Base-by-base conservation (phyloP, 108 stramenopile species). In the Fistulifera pelliculosa region DNA sequence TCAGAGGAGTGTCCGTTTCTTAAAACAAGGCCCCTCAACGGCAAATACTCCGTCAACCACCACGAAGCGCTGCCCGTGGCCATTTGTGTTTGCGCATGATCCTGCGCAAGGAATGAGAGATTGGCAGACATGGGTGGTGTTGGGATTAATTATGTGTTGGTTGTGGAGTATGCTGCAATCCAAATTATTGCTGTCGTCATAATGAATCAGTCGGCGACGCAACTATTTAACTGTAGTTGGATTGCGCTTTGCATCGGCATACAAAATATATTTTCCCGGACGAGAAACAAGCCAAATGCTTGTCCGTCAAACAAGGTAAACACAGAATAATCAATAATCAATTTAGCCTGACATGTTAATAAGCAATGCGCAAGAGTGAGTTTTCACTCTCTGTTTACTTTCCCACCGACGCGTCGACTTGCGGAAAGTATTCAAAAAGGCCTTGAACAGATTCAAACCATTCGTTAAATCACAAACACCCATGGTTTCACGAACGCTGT, bases 401-500 rank as follows among this genome's bases (percentile, higher is more conserved):
- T 38, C 70, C 61, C 16, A 79, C 31, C 1, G 66, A 59, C 24
- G 66, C 62, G 58, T 93, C 87, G 16, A 87, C 75, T 4, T 63
- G 54, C 14, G 80, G 70, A 54, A 92, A 92, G 45, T 80, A 57
- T 35, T 52, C 51, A 43, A 84, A 92, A 81, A 92, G 10, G 84
- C 70, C 42, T 56, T 69, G 60, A 92, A 92, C 10, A 92, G 65
- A 15, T 76, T 75, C 15, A 86, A 66, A 13, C 86, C 87, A 66
- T 80, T 73, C 0, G 75, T 70, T 22, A 77, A 64, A 52, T 87
- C 89, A 49, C 66, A 81, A 38, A 73, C 60, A 0, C 88, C 88
- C 88, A 90, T 87, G n/a, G 85, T 87, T 61, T 96, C 94, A 14
- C 96, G 75, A 60, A 89, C 87, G 15, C 75, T 79, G 68, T 99